These are phyloP conservation scores for Diospyros lotus DNA, from an alignment of 148 eudicot species.

Conservation along the genomic window DNA sequence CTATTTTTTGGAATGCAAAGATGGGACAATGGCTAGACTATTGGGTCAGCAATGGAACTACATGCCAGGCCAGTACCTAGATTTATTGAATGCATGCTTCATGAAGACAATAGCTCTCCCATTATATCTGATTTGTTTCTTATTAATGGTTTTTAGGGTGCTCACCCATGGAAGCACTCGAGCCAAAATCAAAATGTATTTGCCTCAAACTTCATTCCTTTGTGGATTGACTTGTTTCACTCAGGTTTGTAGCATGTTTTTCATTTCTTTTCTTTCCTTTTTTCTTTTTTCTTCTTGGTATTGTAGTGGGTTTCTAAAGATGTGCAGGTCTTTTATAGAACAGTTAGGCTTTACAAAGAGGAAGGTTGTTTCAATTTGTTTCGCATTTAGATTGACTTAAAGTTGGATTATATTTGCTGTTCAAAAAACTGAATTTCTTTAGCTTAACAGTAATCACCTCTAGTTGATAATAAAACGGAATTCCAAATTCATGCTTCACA, in stretches of 20 bases:
- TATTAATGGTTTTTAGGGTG: slow-evolving; percentile 30
- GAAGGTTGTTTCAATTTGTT: not conserved
- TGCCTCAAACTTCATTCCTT: slow-evolving; percentile 84
- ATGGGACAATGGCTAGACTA: slow-evolving; percentile 91
- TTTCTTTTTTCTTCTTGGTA: too few species aligned
- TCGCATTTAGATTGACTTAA: too few species aligned
- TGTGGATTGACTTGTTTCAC: slow-evolving; percentile 63
- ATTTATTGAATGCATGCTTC: not conserved
- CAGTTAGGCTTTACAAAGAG: not conserved
- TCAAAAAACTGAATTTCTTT: too few species aligned
- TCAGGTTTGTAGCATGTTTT: slow-evolving; percentile 47
- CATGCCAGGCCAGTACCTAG: slow-evolving; percentile 32
- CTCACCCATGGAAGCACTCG: slow-evolving; percentile 40
- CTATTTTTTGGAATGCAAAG: slow-evolving; percentile 74
- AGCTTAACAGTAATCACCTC: too few species aligned
- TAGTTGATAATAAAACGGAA: too few species aligned
- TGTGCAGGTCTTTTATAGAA: too few species aligned
- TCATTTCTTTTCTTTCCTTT: too few species aligned
- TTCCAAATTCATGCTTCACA: too few species aligned
- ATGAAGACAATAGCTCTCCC: not conserved
- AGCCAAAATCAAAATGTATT: slow-evolving; percentile 65
- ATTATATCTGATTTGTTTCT: not conserved
- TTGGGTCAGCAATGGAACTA: slow-evolving; percentile 49
- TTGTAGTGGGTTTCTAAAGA: too few species aligned
- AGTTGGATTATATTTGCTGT: too few species aligned